Evolutionary conservation across 352 stramenopile genomes (phyloP).

Genomic region (Blastocystis sp.): DNA sequence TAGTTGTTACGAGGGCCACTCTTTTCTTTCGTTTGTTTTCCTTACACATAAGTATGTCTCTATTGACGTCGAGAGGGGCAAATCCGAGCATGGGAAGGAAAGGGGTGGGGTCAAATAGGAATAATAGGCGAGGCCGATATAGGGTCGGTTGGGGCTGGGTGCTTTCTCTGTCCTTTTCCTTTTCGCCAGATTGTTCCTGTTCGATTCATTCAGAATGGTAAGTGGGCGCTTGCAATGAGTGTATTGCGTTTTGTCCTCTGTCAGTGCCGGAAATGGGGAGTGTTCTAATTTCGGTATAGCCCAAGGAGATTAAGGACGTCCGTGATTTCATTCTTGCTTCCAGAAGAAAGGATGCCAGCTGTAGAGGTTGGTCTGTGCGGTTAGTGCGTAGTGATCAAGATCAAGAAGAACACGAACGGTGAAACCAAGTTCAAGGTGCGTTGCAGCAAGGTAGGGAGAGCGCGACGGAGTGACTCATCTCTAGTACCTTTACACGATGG

Average conservation of each 20-base stretch:
- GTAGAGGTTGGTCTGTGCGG: background rate
- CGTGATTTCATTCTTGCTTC: slow-evolving; percentile 64
- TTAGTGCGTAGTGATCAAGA: slow-evolving; percentile 69
- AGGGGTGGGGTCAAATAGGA: background rate
- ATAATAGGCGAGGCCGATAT: background rate
- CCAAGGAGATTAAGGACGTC: slow-evolving; percentile 70
- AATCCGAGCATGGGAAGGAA: background rate
- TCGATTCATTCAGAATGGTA: background rate
- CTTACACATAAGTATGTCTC: background rate
- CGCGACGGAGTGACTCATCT: background rate
- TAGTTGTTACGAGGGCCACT: background rate
- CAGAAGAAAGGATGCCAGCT: slow-evolving; percentile 69
- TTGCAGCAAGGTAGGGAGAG: slow-evolving; percentile 62
- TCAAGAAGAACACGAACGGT: slow-evolving; percentile 66
- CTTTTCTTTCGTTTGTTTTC: background rate
- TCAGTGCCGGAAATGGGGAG: background rate
- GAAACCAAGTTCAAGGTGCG: slow-evolving; percentile 70
- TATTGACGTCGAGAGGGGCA: background rate
- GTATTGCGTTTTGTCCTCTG: background rate
- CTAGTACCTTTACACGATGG: slow-evolving; percentile 69
- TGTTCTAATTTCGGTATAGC: slow-evolving; percentile 35
- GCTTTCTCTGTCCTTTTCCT: background rate
- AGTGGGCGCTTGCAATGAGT: background rate
- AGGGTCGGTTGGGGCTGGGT: background rate
- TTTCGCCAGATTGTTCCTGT: background rate